phyloP scores from a whole-genome alignment of 2,329 filamentous ascomycete genomes.

The Penicillium sp. region DNA sequence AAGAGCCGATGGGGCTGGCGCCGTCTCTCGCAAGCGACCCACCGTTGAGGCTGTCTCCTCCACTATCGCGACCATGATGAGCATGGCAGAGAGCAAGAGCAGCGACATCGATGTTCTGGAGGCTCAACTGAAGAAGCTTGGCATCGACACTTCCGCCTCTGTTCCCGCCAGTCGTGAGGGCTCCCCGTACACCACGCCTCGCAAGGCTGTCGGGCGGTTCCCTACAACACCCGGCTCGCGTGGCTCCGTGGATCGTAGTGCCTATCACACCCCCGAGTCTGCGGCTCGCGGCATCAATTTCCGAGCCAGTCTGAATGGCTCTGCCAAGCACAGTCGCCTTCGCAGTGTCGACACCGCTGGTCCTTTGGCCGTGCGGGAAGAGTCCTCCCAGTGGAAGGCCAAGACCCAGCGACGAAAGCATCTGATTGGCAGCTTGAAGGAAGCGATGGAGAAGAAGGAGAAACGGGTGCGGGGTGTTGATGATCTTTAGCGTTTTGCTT shows the following conservation, averaged over 20 bases:
- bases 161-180: slow-evolving; percentile 29
- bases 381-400: slow-evolving; percentile 31
- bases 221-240: slow-evolving; percentile 36
- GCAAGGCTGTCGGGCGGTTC: slow-evolving; percentile 27
- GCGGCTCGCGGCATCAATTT: slow-evolving; percentile 27
- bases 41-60: slow-evolving; percentile 88
- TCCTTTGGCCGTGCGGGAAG: slow-evolving; percentile 22
- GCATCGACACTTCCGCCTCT: slow-evolving; percentile 38
- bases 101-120: slow-evolving; percentile 88
- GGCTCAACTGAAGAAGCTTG: slow-evolving; percentile 71
- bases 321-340: slow-evolving; percentile 27
- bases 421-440: slow-evolving; percentile 32
- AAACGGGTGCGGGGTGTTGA: slow-evolving; percentile 31
- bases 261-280: slow-evolving; percentile 41
- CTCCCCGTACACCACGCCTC: slow-evolving; percentile 35
- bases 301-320: slow-evolving; percentile 33
- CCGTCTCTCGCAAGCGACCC: slow-evolving; percentile 49
- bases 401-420: slow-evolving; percentile 33
- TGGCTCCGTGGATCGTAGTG: slow-evolving; percentile 31
- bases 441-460: slow-evolving; percentile 31
- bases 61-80: slow-evolving; percentile 88
- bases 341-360: slow-evolving; percentile 26
- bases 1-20: slow-evolving; percentile 44
- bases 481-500: background rate
- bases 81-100: slow-evolving; percentile 84